Evolutionary conservation across 805 yeast species (phyloP), one percentile per base, ranked within the genome.

Genomic region (Candida awuae): DNA sequence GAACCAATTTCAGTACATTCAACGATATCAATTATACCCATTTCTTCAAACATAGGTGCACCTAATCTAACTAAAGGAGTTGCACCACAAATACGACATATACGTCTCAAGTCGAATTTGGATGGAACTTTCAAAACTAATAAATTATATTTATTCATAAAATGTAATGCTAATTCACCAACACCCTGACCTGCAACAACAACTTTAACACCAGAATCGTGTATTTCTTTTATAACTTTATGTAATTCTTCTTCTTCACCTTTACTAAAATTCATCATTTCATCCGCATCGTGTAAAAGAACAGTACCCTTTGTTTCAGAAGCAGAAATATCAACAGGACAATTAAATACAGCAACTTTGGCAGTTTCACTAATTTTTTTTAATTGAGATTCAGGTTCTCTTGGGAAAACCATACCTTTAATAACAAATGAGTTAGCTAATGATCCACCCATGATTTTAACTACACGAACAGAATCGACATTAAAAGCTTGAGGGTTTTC

Each of bases 221-320:
- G 68, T 45, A 92, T 77, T 56, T 83, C 92, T 56, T 81, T 81
- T 49, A 90, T 80, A 63, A 82, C 73, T 56, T 75, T 77, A 56
- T 92, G 96, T 53, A 92, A 73, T 60, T 86, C 97, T 38, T 79
- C 80, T 64, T 92, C 98, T 65, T 92, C 98, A 53, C 97, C 97
- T 68, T 82, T 84, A 49, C 94, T 76, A 66, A 92, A 92, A 55
- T 87, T 94, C 48, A 90, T 70, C 97, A 92, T 88, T 63, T 92
- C 97, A 61, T 90, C 73, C 10, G 98, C 98, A 55, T 86, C 88
- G 66, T 92, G 96, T 49, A 92, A 72, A 53, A 92, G 69, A 35
- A 92, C 98, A 13, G 98, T 92, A 36, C 98, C 97, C 66, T 90
- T 90, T 17, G 97, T 90, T 66, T 92, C 98, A n/a, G 98, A 88